Conservation (phyloP, 2,329 filamentous ascomycete species). For the Alternaria consortialis region DNA sequence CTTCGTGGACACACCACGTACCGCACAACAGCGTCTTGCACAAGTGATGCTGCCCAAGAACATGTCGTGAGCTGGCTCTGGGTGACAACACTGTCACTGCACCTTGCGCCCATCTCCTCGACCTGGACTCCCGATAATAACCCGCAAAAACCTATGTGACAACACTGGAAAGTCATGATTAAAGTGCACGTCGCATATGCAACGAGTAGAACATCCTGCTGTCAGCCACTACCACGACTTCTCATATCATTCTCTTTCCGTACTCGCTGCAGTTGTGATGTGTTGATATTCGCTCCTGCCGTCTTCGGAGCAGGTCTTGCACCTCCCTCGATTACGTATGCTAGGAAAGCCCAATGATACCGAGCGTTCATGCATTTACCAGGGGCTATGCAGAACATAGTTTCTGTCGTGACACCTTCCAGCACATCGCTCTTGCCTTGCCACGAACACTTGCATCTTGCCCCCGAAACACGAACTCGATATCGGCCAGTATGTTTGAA, state of each 20-base stretch:
- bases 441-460: slow-evolving; percentile 23
- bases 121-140: neutral
- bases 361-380: slow-evolving; percentile 14
- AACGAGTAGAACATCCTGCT: slow-evolving; percentile 14
- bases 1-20: slow-evolving; percentile 25
- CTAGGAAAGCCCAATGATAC: slow-evolving; percentile 11
- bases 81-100: slow-evolving; percentile 19
- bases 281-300: neutral
- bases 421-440: slow-evolving; percentile 22
- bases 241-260: neutral
- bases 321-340: slow-evolving; percentile 16
- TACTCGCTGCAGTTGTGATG: neutral
- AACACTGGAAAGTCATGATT: neutral
- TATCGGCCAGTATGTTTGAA: slow-evolving; percentile 32
- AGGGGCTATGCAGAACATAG: slow-evolving; percentile 19
- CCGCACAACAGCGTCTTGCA: slow-evolving; percentile 29
- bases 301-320: slow-evolving; percentile 10
- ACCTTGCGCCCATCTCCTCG: slow-evolving; percentile 38
- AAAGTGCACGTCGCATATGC: slow-evolving; percentile 9
- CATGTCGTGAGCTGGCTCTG: slow-evolving; percentile 17
- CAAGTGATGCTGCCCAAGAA: slow-evolving; percentile 25
- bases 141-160: neutral
- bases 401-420: slow-evolving; percentile 17
- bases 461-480: slow-evolving; percentile 40
- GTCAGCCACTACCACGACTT: slow-evolving; percentile 26